Conservation (phyloP, 2,329 filamentous ascomycete genomes). For the Trichoderma sp. region DNA sequence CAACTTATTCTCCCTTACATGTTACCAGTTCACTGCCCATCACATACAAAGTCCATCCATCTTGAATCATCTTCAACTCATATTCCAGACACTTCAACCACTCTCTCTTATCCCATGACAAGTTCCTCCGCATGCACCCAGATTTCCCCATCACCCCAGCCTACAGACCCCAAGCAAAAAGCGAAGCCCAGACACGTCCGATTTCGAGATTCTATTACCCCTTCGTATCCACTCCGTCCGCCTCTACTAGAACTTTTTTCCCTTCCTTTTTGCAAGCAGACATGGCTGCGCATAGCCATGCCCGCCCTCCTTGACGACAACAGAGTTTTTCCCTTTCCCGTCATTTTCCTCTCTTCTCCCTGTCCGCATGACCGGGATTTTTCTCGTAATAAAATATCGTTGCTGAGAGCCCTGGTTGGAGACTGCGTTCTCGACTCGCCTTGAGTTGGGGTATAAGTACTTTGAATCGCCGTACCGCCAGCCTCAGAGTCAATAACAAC, state of each 20-base stretch:
- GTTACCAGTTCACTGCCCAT: no score
- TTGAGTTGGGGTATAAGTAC: no score
- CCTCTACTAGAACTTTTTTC: conserved; percentile 29
- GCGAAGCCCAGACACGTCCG: not conserved
- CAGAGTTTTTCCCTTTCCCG: conserved; percentile 20
- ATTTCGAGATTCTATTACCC: conserved; percentile 29
- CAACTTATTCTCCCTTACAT: no score
- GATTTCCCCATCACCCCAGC: not conserved
- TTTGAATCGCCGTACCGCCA: no score
- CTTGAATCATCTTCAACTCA: no score
- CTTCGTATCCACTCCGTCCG: conserved; percentile 38
- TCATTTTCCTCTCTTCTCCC: not conserved
- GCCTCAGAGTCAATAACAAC: no score
- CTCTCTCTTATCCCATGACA: no score
- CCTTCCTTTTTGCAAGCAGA: not conserved
- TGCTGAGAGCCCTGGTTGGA: not conserved
- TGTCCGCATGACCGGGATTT: not conserved
- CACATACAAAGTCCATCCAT: no score
- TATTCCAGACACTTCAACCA: not conserved
- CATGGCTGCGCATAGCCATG: conserved; percentile 1
- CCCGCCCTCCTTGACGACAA: conserved; percentile 26
- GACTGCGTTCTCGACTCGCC: not conserved
- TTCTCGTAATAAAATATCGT: not conserved
- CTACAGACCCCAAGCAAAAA: not conserved
- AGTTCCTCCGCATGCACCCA: not conserved